phyloP scores from a whole-genome alignment of 371 early-diverging fungal species.

The Dichotomocladium elegans region DNA sequence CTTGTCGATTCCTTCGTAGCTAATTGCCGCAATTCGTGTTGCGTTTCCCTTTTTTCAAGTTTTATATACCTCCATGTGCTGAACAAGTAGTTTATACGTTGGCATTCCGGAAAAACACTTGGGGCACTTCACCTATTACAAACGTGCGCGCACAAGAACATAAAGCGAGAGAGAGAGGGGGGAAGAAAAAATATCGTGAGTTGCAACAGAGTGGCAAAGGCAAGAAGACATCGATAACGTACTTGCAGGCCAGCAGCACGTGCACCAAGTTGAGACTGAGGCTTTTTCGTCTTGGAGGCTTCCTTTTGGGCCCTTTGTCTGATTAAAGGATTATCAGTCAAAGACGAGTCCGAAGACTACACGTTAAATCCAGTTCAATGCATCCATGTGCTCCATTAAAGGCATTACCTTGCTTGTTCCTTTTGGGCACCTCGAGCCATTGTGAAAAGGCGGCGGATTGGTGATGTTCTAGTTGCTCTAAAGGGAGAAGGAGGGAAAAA shows the following conservation, averaged over 20 bases:
- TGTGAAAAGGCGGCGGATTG: not conserved
- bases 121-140: constrained; percentile 34
- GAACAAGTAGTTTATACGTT: constrained; percentile 53
- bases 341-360: too few relatives aligned
- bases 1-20: not conserved
- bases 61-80: constrained; percentile 56
- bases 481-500: too few relatives aligned
- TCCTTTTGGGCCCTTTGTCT: constrained; percentile 59
- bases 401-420: constrained; percentile 54
- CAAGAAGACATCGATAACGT: not conserved
- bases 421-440: constrained; percentile 60
- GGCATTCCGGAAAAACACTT: constrained; percentile 40
- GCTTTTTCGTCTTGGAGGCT: constrained; percentile 41
- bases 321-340: not conserved
- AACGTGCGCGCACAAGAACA: not conserved
- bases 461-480: too few relatives aligned
- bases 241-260: constrained; percentile 62
- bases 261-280: constrained; percentile 49
- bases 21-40: not conserved
- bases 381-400: too few relatives aligned
- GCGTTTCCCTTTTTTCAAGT: not conserved
- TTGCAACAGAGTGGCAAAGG: not conserved
- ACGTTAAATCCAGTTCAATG: too few relatives aligned
- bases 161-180: not conserved
- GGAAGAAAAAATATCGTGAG: constrained; percentile 4